Evolutionary conservation across 306 rosid species (phyloP), one percentile per base, ranked within the genome.

Genomic region (Lathyrus tuberosus): DNA sequence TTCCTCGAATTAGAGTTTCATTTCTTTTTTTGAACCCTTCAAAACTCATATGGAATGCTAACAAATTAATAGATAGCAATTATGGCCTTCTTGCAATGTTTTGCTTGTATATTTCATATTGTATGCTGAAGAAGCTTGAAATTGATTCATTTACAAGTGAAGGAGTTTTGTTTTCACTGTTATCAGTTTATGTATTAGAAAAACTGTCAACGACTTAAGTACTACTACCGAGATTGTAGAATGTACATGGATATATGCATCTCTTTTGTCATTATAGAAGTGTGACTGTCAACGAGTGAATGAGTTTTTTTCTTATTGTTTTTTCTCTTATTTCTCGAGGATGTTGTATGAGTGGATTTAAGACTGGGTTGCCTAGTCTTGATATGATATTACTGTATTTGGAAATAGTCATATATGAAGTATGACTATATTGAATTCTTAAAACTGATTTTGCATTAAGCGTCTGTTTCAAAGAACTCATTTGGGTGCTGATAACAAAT

Each of bases 401-500:
- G 67, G 75, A 76, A 66, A 60, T 60, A 15, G 22, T 33, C 42
- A 51, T 31, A 11, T 65, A 63, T 41, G 65, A 56, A 46, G 64
- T 41, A 44, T 67, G 75, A 41, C 52, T 67, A 28, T 37, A 49
- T 37, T 66, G 18, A 49, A 42, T 37, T 62, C 52, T 28, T 54
- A 15, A 35, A 74, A 80, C 69, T 62, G 14, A 22, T 26, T 44
- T 8, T 17, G 40, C 51, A 51, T 72, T 17, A 41, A 22, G 20
- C 33, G 28, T 18, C 59, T 15, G 33, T 52, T 76, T 80, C 47
- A 44, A 51, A 47, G 47, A 1, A 71, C 52, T 69, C 67, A 53
- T 61, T 79, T 73, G 56, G 62, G 54, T 67, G 33, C 69, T 65
- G 67, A 65, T 57, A 30, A 69, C 60, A 70, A 74, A 15, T 68